A percentile compares a stretch with the other conserved stretches of the same genome.
Conservation (phyloP, 805 yeast species). For the Barnettozyma sucrosica region DNA sequence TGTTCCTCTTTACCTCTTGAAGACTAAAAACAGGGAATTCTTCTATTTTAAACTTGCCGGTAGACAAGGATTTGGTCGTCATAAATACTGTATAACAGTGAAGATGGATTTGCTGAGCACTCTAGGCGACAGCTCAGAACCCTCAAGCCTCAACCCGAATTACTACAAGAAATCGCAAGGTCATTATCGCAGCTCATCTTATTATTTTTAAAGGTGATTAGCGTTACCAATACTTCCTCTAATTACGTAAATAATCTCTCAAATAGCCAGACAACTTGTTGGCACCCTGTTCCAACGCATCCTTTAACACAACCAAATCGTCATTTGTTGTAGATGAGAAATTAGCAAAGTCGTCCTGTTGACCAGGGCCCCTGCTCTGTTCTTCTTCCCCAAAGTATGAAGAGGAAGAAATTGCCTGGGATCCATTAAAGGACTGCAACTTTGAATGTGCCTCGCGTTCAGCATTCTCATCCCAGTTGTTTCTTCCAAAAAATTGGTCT, state of each 20-base stretch:
- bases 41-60: too few species aligned
- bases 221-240: neutral
- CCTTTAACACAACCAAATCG: constrained; percentile 83
- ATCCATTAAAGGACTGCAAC: constrained; percentile 75
- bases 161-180: too few species aligned
- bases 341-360: constrained; percentile 48
- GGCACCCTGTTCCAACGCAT: constrained; percentile 92
- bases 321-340: constrained; percentile 77
- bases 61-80: too few species aligned
- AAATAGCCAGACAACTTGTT: constrained; percentile 77
- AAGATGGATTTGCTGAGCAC: too few species aligned
- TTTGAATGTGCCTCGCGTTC: constrained; percentile 79
- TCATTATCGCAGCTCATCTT: too few species aligned
- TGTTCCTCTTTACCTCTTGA: too few species aligned
- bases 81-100: too few species aligned
- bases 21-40: too few species aligned
- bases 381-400: constrained; percentile 89
- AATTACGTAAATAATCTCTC: constrained; percentile 71
- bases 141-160: too few species aligned
- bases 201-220: too few species aligned
- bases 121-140: too few species aligned
- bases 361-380: constrained; percentile 36
- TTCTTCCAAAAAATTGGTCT: constrained; percentile 90
- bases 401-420: constrained; percentile 86
- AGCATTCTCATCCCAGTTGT: constrained; percentile 69